Evolutionary conservation across 2,329 filamentous ascomycete species (phyloP).

Genomic region (Capronia coronata): DNA sequence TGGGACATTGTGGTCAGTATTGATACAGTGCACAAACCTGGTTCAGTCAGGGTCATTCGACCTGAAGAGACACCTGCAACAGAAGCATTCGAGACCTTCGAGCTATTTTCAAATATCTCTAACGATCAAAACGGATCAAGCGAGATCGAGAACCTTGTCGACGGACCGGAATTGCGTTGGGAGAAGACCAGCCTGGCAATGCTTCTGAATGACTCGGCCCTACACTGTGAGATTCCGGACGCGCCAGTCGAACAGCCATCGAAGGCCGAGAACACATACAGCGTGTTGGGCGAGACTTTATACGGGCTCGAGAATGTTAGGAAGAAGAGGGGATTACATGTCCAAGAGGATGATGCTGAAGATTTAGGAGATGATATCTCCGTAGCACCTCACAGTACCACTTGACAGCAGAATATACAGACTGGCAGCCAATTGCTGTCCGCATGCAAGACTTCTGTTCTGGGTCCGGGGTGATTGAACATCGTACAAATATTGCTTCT

Average conservation of each 20-base stretch:
- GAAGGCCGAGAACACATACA: conserved; percentile 17
- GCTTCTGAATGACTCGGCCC: conserved; percentile 15
- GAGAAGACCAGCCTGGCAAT: conserved; percentile 20
- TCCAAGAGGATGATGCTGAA: conserved; percentile 19
- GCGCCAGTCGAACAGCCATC: conserved; percentile 1
- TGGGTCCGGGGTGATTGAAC: too few relatives aligned
- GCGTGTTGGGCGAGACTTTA: conserved; percentile 29
- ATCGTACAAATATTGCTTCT: too few relatives aligned
- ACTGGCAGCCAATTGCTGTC: background rate
- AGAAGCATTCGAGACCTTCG: conserved; percentile 18
- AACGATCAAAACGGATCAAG: background rate
- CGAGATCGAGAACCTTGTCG: background rate
- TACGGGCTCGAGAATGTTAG: conserved; percentile 39
- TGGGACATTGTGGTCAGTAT: conserved; percentile 42
- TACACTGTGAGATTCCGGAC: background rate
- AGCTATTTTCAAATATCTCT: conserved; percentile 13
- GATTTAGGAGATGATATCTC: conserved; percentile 1
- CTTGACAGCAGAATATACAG: background rate
- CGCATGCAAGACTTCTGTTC: background rate
- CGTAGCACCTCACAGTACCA: background rate
- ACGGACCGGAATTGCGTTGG: conserved; percentile 14
- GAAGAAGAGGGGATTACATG: conserved; percentile 31
- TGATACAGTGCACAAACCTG: conserved; percentile 48
- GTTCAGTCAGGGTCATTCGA: conserved; percentile 33
- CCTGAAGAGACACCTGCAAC: conserved; percentile 9